Percentiles rank a stretch among this genome's conserved stretches.
Evolutionary conservation across 345 rosid species (phyloP).

Genomic region (Euphorbia lathyris): DNA sequence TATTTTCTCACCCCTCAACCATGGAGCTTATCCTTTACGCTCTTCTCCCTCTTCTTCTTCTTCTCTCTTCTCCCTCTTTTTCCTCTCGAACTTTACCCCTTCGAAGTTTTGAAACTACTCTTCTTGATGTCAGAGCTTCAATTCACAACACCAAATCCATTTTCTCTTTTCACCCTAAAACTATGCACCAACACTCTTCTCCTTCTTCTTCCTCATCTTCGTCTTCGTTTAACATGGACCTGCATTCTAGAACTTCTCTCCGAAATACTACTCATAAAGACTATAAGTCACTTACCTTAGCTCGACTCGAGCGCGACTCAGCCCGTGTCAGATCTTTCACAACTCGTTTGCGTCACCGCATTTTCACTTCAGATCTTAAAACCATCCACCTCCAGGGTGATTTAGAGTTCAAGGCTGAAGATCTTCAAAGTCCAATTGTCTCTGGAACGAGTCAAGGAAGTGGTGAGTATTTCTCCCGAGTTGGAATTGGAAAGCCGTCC

Average conservation of each 20-base stretch:
- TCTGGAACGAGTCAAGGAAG: conserved; percentile 88
- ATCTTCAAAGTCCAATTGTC: conserved; percentile 48
- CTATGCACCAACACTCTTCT: not conserved
- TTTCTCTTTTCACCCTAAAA: conserved; percentile 14
- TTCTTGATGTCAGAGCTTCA: conserved; percentile 46
- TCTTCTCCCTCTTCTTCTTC: conserved; percentile 22
- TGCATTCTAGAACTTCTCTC: conserved; percentile 50
- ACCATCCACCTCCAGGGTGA: conserved; percentile 23
- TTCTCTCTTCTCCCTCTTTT: conserved; percentile 18
- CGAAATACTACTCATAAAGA: conserved; percentile 36
- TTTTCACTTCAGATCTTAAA: conserved; percentile 49
- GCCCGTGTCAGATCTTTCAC: conserved; percentile 57
- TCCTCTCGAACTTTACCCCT: conserved; percentile 32
- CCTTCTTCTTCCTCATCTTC: conserved; percentile 8
- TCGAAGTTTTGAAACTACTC: conserved; percentile 19
- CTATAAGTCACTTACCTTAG: conserved; percentile 59
- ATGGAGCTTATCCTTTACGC: not conserved
- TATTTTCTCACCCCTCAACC: not conserved
- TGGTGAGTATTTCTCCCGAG: conserved; percentile 90
- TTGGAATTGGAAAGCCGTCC: conserved; percentile 77
- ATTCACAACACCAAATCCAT: conserved; percentile 28
- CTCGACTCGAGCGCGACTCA: conserved; percentile 69
- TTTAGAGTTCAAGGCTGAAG: conserved; percentile 30
- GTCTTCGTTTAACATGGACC: conserved; percentile 35
- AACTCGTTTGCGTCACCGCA: conserved; percentile 43